Percentiles rank a stretch among this genome's conserved stretches.
Conservation (phyloP, 2,329 filamentous ascomycete genomes). For the Pestalotiopsis sp. region DNA sequence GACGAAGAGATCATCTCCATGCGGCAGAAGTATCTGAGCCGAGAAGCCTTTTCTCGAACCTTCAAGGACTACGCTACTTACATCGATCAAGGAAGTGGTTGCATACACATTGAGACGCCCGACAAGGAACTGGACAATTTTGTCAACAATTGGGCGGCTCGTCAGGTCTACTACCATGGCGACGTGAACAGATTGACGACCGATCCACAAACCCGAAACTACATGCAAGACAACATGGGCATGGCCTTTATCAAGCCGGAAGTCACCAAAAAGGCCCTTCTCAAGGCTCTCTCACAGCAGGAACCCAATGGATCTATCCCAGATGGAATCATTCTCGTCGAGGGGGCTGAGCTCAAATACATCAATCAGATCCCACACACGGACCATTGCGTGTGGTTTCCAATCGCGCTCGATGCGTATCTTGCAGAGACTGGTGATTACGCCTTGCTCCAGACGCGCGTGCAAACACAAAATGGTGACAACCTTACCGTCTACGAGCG, state of each 20-base stretch:
- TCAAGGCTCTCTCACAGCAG: slow-evolving; percentile 55
- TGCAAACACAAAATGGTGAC: slow-evolving; percentile 45
- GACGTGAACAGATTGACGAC: slow-evolving; percentile 61
- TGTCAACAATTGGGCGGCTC: slow-evolving; percentile 61
- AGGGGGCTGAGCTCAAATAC: slow-evolving; percentile 60
- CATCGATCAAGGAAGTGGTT: slow-evolving; percentile 52
- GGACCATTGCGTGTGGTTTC: slow-evolving; percentile 62
- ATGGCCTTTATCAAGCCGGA: slow-evolving; percentile 59
- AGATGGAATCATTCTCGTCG: slow-evolving; percentile 55
- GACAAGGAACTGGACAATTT: slow-evolving; percentile 59
- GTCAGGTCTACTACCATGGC: slow-evolving; percentile 61
- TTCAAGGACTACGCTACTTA: slow-evolving; percentile 52
- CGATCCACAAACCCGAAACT: slow-evolving; percentile 62
- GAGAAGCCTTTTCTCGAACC: slow-evolving; percentile 47
- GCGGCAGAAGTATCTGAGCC: slow-evolving; percentile 50
- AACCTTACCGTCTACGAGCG: slow-evolving; percentile 55
- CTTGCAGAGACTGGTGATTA: slow-evolving; percentile 59
- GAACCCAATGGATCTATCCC: slow-evolving; percentile 59
- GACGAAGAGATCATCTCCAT: slow-evolving; percentile 50
- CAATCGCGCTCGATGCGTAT: slow-evolving; percentile 56
- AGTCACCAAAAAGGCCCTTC: slow-evolving; percentile 49
- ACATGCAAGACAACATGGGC: slow-evolving; percentile 63
- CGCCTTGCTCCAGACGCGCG: slow-evolving; percentile 44
- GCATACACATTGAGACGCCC: slow-evolving; percentile 54
- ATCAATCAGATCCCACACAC: slow-evolving; percentile 65